Conservation (phyloP, 2,329 filamentous ascomycete genomes). For the Paraphoma chrysanthemicola region DNA sequence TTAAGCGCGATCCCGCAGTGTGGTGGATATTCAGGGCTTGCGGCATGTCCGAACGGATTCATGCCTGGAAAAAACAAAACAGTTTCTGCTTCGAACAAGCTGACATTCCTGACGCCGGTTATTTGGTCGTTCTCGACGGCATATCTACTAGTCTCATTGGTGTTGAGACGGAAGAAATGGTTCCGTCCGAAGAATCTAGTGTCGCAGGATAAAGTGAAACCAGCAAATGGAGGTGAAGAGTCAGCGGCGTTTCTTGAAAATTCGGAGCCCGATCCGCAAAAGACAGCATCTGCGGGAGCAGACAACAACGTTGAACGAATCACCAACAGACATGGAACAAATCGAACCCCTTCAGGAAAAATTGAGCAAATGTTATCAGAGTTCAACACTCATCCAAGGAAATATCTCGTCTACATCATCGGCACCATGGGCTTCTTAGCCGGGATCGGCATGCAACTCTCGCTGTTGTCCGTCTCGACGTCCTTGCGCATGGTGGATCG, state of each 20-base stretch:
- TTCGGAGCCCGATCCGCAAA: background rate
- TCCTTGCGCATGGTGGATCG: slow-evolving; percentile 27
- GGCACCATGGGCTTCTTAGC: slow-evolving; percentile 20
- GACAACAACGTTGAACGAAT: background rate
- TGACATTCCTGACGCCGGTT: slow-evolving; percentile 22
- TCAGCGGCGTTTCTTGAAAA: background rate
- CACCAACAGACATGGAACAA: background rate
- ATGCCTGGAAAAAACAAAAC: slow-evolving; percentile 5
- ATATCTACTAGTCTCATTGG: slow-evolving; percentile 12
- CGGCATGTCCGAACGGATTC: slow-evolving; percentile 24
- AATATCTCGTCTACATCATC: background rate
- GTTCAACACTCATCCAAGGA: too few species aligned
- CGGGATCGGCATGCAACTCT: slow-evolving; percentile 26
- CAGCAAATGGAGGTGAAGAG: background rate
- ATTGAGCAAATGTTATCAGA: too few species aligned
- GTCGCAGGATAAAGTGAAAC: background rate
- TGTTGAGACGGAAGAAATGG: background rate
- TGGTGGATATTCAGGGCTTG: slow-evolving; percentile 26
- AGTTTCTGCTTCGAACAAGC: slow-evolving; percentile 7
- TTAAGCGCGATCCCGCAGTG: slow-evolving; percentile 24
- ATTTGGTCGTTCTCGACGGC: slow-evolving; percentile 27
- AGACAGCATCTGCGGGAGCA: background rate
- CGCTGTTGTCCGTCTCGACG: slow-evolving; percentile 24
- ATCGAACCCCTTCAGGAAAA: too few species aligned
- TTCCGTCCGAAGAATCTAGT: background rate